phyloP scores from a whole-genome alignment of 164 flowering plant species.

The Magnolia officinalis region DNA sequence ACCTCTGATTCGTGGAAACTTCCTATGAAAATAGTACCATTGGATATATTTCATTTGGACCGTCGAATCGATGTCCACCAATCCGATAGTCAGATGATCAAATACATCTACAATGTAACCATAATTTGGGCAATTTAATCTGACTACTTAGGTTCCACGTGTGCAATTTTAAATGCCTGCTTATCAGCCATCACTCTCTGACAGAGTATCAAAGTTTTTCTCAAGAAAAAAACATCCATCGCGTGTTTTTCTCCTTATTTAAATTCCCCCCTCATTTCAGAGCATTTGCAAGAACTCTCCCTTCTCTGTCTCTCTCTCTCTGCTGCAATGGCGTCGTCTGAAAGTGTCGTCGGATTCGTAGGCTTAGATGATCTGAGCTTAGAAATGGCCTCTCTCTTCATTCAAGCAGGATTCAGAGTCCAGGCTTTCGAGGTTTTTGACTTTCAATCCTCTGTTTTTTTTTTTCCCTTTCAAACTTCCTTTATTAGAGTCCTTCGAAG shows the following conservation, averaged over 20 bases:
- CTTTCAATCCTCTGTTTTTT: not conserved
- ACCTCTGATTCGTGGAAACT: too few species aligned
- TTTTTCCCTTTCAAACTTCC: not conserved
- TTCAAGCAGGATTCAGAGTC: constrained; percentile 58
- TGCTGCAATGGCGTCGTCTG: constrained; percentile 27
- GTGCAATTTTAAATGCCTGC: too few species aligned
- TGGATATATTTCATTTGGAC: too few species aligned
- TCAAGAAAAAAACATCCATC: not conserved
- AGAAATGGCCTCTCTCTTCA: constrained; percentile 65
- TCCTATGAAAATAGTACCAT: too few species aligned
- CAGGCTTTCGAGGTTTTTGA: constrained; percentile 66
- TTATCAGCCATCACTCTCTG: too few species aligned
- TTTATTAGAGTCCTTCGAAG: not conserved
- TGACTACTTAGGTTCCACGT: too few species aligned
- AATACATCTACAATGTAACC: too few species aligned
- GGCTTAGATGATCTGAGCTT: constrained; percentile 65
- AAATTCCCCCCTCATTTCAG: not conserved
- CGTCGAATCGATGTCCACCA: too few species aligned
- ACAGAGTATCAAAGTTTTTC: not conserved
- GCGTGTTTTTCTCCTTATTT: not conserved
- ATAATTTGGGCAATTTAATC: too few species aligned
- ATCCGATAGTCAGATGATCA: too few species aligned
- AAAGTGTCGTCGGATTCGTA: constrained; percentile 54
- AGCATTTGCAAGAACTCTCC: not conserved
- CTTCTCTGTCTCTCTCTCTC: not conserved